These are phyloP conservation scores for Sporothrix schenckii DNA, from an alignment of 2,329 filamentous ascomycete species.

Conservation along the genomic window DNA sequence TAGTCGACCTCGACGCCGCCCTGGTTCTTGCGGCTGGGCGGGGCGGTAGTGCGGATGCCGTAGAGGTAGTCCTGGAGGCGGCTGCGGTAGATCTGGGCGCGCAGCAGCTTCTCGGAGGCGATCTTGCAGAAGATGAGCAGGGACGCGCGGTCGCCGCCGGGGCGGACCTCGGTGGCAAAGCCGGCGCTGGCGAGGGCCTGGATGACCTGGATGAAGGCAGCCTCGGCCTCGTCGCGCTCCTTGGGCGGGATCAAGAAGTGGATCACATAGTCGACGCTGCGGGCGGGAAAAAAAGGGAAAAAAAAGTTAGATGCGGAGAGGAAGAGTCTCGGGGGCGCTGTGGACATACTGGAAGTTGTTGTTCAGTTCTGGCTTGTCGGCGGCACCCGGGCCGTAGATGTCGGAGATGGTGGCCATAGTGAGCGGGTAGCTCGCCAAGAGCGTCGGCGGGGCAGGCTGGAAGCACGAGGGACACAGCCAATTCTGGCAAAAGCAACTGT, in stretches of 20 bases:
- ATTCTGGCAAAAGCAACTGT: background rate
- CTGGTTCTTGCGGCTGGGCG: slow-evolving; percentile 54
- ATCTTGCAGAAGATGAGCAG: slow-evolving; percentile 83
- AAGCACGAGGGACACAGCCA: background rate
- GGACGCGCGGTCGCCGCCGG: slow-evolving; percentile 68
- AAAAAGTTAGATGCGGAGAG: background rate
- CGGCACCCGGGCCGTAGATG: slow-evolving; percentile 34
- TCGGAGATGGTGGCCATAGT: slow-evolving; percentile 37
- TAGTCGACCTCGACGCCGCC: slow-evolving; percentile 51
- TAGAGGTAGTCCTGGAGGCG: slow-evolving; percentile 93
- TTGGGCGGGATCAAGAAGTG: slow-evolving; percentile 72
- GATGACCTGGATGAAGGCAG: slow-evolving; percentile 77
- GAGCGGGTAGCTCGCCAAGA: background rate
- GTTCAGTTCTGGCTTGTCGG: slow-evolving; percentile 35
- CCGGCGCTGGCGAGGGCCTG: slow-evolving; percentile 74
- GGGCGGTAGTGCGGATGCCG: slow-evolving; percentile 77
- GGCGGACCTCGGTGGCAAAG: slow-evolving; percentile 84
- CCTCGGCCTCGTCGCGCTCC: slow-evolving; percentile 59
- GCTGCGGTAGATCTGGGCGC: slow-evolving; percentile 79
- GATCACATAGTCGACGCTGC: slow-evolving; percentile 84
- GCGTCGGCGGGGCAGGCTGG: background rate
- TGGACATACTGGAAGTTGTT: slow-evolving; percentile 40
- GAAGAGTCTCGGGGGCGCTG: too few species aligned
- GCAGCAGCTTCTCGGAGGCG: slow-evolving; percentile 72
- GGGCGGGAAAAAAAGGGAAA: background rate